These are phyloP conservation scores for Vitis hybrid DNA, from an alignment of 177 flowering plant species.

Conservation along the genomic window DNA sequence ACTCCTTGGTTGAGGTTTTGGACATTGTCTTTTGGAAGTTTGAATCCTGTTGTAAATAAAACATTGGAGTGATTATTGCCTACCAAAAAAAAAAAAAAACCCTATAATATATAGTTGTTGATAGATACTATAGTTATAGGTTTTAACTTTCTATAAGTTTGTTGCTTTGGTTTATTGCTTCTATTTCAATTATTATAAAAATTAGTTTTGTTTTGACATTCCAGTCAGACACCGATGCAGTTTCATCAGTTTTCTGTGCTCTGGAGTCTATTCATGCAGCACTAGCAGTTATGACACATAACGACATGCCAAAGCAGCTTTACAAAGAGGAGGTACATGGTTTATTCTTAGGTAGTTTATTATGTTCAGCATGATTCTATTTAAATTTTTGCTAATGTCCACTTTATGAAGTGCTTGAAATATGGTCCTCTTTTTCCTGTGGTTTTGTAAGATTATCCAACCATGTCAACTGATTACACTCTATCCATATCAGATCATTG, in stretches of 20 bases:
- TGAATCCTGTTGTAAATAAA: too few relatives aligned
- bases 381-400: not conserved
- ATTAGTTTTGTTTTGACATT: constrained; percentile 9
- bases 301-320: constrained; percentile 86
- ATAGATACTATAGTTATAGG: too few relatives aligned
- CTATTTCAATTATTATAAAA: constrained; percentile 4
- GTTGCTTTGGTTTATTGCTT: not conserved
- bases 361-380: not conserved
- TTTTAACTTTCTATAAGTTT: too few relatives aligned
- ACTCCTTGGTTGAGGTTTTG: too few relatives aligned
- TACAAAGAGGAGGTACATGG: constrained; percentile 88
- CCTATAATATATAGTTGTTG: too few relatives aligned
- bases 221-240: constrained; percentile 74
- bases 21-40: too few relatives aligned
- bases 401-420: constrained; percentile 1
- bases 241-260: constrained; percentile 61
- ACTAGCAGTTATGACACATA: constrained; percentile 73
- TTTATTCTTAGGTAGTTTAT: not conserved
- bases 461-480: not conserved
- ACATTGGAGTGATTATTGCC: too few relatives aligned
- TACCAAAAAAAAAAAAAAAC: too few relatives aligned
- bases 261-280: constrained; percentile 92
- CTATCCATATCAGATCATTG: constrained; percentile 62
- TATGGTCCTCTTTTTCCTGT: not conserved
- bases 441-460: not conserved